Evolutionary conservation across 768 basidiomycete genomes (phyloP).

Genomic region (Xerocomus brunneocitrinus): DNA sequence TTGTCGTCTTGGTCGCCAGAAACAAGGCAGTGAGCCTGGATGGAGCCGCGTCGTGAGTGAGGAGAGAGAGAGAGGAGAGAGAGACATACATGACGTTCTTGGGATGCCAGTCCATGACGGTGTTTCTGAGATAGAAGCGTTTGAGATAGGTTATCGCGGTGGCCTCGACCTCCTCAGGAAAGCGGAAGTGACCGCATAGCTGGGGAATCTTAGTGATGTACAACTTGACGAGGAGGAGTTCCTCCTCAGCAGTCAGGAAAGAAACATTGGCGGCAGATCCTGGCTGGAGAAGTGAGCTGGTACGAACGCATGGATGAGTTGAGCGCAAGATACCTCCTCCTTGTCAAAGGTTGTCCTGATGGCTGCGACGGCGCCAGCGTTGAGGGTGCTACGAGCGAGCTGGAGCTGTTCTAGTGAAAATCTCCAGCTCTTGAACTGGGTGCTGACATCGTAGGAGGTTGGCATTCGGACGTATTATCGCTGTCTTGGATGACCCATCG

Average conservation of each 20-base stretch:
- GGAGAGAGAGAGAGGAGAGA: neutral
- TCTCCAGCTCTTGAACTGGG: constrained; percentile 85
- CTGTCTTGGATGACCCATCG: neutral
- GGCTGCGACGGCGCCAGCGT: constrained; percentile 67
- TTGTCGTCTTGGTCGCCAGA: constrained; percentile 96
- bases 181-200: constrained; percentile 78
- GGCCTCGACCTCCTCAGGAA: constrained; percentile 90
- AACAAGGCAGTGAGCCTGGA: constrained; percentile 91
- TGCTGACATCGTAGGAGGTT: constrained; percentile 71
- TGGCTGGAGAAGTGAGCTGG: constrained; percentile 41
- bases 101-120: constrained; percentile 99
- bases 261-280: constrained; percentile 68
- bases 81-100: constrained; percentile 91
- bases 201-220: constrained; percentile 85
- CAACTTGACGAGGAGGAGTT: constrained; percentile 81
- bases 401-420: constrained; percentile 68
- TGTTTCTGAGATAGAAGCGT: constrained; percentile 95
- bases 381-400: constrained; percentile 60
- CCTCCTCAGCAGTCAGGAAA: constrained; percentile 76
- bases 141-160: constrained; percentile 92
- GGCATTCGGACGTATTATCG: neutral
- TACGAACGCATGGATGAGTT: neutral
- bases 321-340: constrained; percentile 56
- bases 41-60: neutral
- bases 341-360: constrained; percentile 76